Conservation (phyloP, 495 filamentous ascomycete species). For the Gamarada debralockiae region DNA sequence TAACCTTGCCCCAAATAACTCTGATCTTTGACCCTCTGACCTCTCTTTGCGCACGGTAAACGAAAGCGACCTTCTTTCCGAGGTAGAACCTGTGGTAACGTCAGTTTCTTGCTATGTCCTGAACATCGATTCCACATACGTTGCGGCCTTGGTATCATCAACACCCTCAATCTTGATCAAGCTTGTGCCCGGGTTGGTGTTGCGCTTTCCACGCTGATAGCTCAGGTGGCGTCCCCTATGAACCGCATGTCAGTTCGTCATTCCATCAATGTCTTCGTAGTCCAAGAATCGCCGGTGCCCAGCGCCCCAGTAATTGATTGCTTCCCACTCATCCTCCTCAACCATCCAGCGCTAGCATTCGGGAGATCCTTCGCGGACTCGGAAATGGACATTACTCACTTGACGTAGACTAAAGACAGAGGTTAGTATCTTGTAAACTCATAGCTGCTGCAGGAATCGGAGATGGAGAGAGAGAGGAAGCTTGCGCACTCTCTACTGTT, state of each 20-base stretch:
- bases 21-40: constrained; percentile 94
- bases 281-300: background rate
- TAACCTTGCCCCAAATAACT: constrained; percentile 99
- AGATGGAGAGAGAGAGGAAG: background rate
- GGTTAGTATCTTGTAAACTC: constrained; percentile 33
- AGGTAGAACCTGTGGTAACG: constrained; percentile 65
- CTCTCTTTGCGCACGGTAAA: constrained; percentile 91
- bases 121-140: constrained; percentile 48
- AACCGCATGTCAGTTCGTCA: constrained; percentile 17
- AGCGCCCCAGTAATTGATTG: background rate
- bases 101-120: constrained; percentile 10
- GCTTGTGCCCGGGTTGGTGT: constrained; percentile 77
- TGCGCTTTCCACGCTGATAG: constrained; percentile 86
- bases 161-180: constrained; percentile 98
- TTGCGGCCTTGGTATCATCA: constrained; percentile 78
- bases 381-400: constrained; percentile 58
- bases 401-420: constrained; percentile 73
- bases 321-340: background rate
- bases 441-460: background rate
- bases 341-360: constrained; percentile 8
- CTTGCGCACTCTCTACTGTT: background rate
- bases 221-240: constrained; percentile 85
- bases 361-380: constrained; percentile 23
- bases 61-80: constrained; percentile 95
- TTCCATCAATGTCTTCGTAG: background rate